These are phyloP conservation scores for Calocera cornea DNA, from an alignment of 768 basidiomycete species.

Conservation along the genomic window DNA sequence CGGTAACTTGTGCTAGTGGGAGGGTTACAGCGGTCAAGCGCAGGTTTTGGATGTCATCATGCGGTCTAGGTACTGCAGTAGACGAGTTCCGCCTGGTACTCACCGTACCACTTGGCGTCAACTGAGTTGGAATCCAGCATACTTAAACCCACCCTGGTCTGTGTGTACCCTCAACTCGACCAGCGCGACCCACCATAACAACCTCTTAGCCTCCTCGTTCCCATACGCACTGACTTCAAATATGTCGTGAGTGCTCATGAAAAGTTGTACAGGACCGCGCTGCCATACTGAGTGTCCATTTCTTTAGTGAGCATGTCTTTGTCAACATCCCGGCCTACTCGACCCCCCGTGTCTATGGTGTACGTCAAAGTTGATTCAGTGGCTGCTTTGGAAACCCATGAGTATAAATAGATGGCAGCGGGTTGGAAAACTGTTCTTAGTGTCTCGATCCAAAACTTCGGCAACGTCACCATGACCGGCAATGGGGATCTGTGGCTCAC, in stretches of 20 bases:
- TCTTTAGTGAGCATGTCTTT: background rate
- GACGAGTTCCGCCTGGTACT: background rate
- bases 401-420: background rate
- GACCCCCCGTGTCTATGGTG: background rate
- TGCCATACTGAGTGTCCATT: background rate
- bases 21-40: background rate
- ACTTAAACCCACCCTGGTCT: too few relatives aligned
- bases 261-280: too few relatives aligned
- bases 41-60: background rate
- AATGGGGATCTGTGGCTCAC: background rate
- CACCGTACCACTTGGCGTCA: background rate
- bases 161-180: background rate
- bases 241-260: background rate
- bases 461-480: background rate
- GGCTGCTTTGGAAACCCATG: background rate
- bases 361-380: background rate
- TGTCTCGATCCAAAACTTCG: background rate
- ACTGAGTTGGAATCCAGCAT: background rate
- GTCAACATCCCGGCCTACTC: background rate
- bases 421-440: background rate
- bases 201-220: background rate
- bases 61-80: background rate
- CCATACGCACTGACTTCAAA: background rate
- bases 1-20: background rate
- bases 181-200: background rate